phyloP scores from a whole-genome alignment of 2,329 filamentous ascomycete genomes.

The Didymella keratinophila region DNA sequence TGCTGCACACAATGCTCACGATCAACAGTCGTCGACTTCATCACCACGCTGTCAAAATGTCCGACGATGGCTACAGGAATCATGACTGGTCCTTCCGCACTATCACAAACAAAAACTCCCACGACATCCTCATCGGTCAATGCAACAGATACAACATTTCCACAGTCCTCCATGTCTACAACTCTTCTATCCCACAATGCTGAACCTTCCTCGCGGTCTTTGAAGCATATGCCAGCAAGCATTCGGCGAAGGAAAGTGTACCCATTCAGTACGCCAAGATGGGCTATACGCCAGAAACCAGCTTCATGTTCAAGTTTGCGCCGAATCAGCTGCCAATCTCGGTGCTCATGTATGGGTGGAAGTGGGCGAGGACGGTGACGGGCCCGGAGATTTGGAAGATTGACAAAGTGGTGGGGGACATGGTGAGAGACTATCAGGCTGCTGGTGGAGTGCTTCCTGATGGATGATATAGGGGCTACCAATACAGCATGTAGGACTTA shows the following conservation, averaged over 20 bases:
- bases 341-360: constrained; percentile 1
- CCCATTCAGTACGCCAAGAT: constrained; percentile 7
- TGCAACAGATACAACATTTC: constrained; percentile 1
- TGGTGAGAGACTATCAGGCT: not conserved
- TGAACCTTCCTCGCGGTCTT: not conserved
- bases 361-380: constrained; percentile 3
- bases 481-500: too few relatives aligned
- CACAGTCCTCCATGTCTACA: constrained; percentile 1
- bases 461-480: not conserved
- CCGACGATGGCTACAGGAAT: not conserved
- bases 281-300: constrained; percentile 6
- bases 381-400: not conserved
- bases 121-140: not conserved
- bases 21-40: not conserved
- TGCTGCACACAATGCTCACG: not conserved
- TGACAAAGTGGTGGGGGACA: not conserved
- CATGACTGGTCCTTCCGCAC: not conserved
- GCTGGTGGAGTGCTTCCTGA: not conserved
- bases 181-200: not conserved
- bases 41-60: not conserved
- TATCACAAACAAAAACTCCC: constrained; percentile 3
- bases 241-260: not conserved
- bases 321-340: constrained; percentile 3
- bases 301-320: constrained; percentile 8
- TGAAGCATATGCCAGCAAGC: not conserved